phyloP scores from a whole-genome alignment of 202 grass and related monocot species.

The Schoenoplectus tabernaemontani region DNA sequence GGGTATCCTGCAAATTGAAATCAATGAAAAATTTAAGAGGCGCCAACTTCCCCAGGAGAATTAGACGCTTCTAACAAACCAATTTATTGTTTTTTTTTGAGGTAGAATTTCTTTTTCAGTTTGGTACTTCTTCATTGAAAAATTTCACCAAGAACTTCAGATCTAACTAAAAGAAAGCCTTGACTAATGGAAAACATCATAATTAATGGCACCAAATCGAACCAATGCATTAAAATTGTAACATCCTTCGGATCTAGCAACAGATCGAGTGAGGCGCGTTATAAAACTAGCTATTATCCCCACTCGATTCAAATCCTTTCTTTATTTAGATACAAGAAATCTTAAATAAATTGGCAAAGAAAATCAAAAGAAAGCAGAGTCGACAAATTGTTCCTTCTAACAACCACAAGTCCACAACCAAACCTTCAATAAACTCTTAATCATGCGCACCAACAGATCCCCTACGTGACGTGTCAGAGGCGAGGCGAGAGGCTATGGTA shows the following conservation, averaged over 20 bases:
- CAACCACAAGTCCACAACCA: background rate
- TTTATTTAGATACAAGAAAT: background rate
- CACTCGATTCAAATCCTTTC: conserved; percentile 5
- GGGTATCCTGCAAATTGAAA: too few species aligned
- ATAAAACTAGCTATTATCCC: conserved; percentile 20
- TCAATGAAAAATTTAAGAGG: too few species aligned
- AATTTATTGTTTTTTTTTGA: too few species aligned
- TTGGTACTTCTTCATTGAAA: background rate
- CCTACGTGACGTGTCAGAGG: conserved; percentile 42
- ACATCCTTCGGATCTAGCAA: conserved; percentile 9
- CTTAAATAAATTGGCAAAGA: background rate
- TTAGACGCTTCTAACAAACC: background rate
- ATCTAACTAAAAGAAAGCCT: background rate
- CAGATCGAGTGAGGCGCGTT: conserved; percentile 13
- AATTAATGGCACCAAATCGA: background rate
- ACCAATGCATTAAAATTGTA: background rate
- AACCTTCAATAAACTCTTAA: background rate
- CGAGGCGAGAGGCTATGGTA: conserved; percentile 92
- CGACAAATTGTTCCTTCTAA: conserved; percentile 10
- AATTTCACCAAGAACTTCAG: background rate
- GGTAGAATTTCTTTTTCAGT: too few species aligned
- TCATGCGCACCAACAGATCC: background rate
- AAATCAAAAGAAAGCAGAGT: conserved; percentile 1
- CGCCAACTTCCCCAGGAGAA: too few species aligned
- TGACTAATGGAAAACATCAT: background rate